Base-by-base conservation (phyloP, 2,329 filamentous ascomycete species). In the Beauveria caledonica region DNA sequence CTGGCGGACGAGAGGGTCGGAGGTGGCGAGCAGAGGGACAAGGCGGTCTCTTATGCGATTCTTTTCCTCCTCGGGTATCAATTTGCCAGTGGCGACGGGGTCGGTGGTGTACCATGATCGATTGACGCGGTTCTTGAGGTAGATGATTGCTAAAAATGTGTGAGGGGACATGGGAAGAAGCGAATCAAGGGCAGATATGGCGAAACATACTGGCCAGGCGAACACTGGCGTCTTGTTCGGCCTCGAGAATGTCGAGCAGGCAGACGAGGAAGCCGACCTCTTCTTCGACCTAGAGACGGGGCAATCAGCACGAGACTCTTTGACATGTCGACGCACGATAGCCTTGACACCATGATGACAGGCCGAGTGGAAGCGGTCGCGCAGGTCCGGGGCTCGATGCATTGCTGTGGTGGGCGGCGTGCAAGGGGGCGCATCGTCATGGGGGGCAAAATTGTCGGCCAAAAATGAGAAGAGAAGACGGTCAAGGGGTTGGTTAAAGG, bases 121-220 rank as follows among this genome's bases (percentile, higher is more conserved):
- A 74, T 89, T 93, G 73, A 97, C 89, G 72, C 92, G 89, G 78
- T 99, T 97, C 80, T 99, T 99, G 73, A 97, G 86, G 77, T 97
- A 99, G 68, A 99, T 90, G 71, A 93, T 92, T 70, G 92, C 93
- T 97, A 74, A 63, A 58, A 56, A 61, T 57, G 50, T 46, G 15
- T 58, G 51, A 45, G 51, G 8, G 66, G 60, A 66, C 66, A 7
- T 27, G 29, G 15, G 10, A 52, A 60, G 46, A 45, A 11, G 25
- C 40, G 39, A 39, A 19, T 7, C 36, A 21, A 49, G 53, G 40
- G 54, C 55, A 50, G 29, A 53, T 56, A 63, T 58, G 62, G 67
- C 59, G 53, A 64, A 64, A 78, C 86, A 71, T 88, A 97, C 93
- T 90, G 63, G 93, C 93, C 61, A 97, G 82, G 70, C 92, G 88